Conservation (phyloP, 306 rosid genomes). For the Fragaria iinumae region DNA sequence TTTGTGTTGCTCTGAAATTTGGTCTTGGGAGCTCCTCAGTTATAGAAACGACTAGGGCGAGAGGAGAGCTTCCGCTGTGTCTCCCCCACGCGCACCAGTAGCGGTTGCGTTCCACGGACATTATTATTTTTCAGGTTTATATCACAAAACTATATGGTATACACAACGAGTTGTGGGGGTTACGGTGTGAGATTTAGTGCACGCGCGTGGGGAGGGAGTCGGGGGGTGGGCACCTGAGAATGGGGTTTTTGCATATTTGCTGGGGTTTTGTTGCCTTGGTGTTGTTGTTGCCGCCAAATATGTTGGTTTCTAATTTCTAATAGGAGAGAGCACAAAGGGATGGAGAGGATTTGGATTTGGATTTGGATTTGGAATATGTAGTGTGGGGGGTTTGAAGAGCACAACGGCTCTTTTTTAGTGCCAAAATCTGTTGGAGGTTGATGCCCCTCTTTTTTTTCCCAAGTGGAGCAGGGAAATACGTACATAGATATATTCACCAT, state of each 20-base stretch:
- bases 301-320: conserved; percentile 7
- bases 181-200: background rate
- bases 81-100: conserved; percentile 13
- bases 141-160: background rate
- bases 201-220: conserved; percentile 31
- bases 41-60: conserved; percentile 44
- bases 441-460: background rate
- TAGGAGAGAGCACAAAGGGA: background rate
- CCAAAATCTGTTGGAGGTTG: background rate
- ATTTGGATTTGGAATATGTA: background rate
- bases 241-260: conserved; percentile 16
- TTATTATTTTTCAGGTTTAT: too few species aligned
- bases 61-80: conserved; percentile 17
- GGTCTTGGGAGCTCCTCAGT: conserved; percentile 17
- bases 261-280: background rate
- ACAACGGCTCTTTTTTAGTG: conserved; percentile 49
- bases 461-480: background rate
- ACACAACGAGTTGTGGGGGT: background rate
- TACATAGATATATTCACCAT: background rate
- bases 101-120: background rate
- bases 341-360: background rate
- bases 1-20: conserved; percentile 18
- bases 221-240: background rate
- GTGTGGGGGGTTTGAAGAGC: conserved; percentile 8
- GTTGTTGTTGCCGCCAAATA: conserved; percentile 66